phyloP scores from a whole-genome alignment of 306 rosid species.

The Vigna mungo region DNA sequence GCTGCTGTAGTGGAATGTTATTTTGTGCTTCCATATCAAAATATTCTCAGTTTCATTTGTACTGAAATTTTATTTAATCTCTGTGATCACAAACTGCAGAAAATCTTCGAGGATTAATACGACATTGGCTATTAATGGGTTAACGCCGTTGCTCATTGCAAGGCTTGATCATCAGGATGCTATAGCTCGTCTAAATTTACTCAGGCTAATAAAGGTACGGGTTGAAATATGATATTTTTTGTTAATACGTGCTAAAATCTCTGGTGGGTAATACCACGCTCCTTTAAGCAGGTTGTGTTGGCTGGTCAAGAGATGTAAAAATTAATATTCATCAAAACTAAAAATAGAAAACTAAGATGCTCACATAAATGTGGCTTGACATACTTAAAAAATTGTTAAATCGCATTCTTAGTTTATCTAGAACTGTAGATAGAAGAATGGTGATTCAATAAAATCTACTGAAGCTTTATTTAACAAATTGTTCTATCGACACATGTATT shows the following conservation, averaged over 20 bases:
- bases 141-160: conserved; percentile 93
- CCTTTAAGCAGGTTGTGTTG: conserved; percentile 7
- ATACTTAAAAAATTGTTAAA: neutral
- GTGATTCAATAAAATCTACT: conserved; percentile 4
- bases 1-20: neutral
- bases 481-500: no score
- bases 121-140: conserved; percentile 92
- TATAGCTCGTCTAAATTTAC: conserved; percentile 97
- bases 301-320: conserved; percentile 2
- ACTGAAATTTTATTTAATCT: conserved; percentile 12
- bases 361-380: neutral
- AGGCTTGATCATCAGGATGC: conserved; percentile 99
- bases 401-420: neutral
- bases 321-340: neutral
- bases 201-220: conserved; percentile 91
- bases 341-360: neutral
- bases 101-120: conserved; percentile 97
- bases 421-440: neutral
- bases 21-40: conserved; percentile 4
- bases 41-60: conserved; percentile 16
- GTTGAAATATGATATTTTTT: conserved; percentile 32
- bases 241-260: conserved; percentile 25
- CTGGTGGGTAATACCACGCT: conserved; percentile 26
- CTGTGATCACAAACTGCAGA: conserved; percentile 58
- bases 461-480: no score